Evolutionary conservation across 352 stramenopile genomes (phyloP), one percentile per base, ranked within the genome.

Genomic region (Phytophthora multivora): DNA sequence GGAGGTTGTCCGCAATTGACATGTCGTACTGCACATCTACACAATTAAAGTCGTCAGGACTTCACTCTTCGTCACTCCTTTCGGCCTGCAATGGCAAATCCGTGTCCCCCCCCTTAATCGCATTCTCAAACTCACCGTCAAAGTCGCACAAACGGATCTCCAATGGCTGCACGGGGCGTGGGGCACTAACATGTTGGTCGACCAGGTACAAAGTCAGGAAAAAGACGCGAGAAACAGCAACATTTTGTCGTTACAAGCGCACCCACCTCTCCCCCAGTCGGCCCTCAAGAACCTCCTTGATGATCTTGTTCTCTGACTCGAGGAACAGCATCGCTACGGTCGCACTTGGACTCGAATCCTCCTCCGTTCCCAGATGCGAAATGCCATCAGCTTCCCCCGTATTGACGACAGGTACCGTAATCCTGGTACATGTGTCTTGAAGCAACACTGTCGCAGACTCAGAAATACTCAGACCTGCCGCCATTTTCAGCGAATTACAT

Each of bases 261-360:
- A 86, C 83, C 21, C 43, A 95, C 86, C 77, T 87, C 46, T 83
- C 79, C 8, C 84, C 86, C 38, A 95, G 38, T 30, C 84, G 84
- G 18, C 77, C 80, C 51, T 84, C 67, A 8, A 95, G 69, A 43
- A 95, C 83, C 71, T 93, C 84, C 71, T 93, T 91, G 35, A 95
- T 80, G 65, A 95, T 93, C 79, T 95, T 95, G 78, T 92, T 93
- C 69, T 93, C 84, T 56, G 81, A 73, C 66, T 95, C 86, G 25
- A 95, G 73, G 70, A 92, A 92, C 49, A 95, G 69, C 86, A 95
- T 95, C 33, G 11, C 35, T 19, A 16, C n/a, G 9, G 28, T 21
- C 16, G 26, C 35, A 33, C 41, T 55, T 13, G 9, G 5, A 61
- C 35, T n/a, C 3, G 45, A 46, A 63, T 43, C 35, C 49, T 36